phyloP scores from a whole-genome alignment of 805 yeast genomes.

The Suhomyces canberraensis region DNA sequence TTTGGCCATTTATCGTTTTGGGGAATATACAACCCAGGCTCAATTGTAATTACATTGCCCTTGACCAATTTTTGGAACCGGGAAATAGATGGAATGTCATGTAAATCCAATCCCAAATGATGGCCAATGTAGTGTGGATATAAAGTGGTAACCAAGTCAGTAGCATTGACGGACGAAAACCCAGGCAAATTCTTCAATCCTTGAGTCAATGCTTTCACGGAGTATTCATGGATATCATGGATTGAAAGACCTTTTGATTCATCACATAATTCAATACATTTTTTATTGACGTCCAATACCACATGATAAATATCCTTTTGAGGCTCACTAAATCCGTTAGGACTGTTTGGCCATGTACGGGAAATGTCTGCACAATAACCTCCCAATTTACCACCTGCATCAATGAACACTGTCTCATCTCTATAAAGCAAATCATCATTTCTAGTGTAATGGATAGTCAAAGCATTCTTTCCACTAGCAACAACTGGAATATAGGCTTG shows the following conservation, averaged over 20 bases:
- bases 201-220: constrained; percentile 54
- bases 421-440: constrained; percentile 78
- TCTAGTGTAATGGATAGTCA: constrained; percentile 90
- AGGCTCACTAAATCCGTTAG: constrained; percentile 64
- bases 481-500: constrained; percentile 94
- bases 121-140: constrained; percentile 98
- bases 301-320: constrained; percentile 88
- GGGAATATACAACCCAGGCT: constrained; percentile 94
- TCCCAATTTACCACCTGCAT: constrained; percentile 91
- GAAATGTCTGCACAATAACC: constrained; percentile 96
- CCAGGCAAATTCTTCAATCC: constrained; percentile 74
- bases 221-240: constrained; percentile 71
- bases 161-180: constrained; percentile 46
- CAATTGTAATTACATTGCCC: constrained; percentile 89
- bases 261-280: constrained; percentile 69
- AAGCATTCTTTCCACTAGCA: constrained; percentile 87
- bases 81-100: constrained; percentile 69
- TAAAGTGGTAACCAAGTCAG: constrained; percentile 49
- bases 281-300: constrained; percentile 76
- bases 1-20: constrained; percentile 68
- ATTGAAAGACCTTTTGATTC: constrained; percentile 51
- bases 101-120: constrained; percentile 89
- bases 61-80: constrained; percentile 49
- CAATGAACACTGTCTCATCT: constrained; percentile 85
- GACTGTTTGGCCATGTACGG: constrained; percentile 90